Evolutionary conservation across 1,284 basidiomycete genomes (phyloP), one percentile per base, ranked within the genome.

Genomic region (Xanthoconium separans): DNA sequence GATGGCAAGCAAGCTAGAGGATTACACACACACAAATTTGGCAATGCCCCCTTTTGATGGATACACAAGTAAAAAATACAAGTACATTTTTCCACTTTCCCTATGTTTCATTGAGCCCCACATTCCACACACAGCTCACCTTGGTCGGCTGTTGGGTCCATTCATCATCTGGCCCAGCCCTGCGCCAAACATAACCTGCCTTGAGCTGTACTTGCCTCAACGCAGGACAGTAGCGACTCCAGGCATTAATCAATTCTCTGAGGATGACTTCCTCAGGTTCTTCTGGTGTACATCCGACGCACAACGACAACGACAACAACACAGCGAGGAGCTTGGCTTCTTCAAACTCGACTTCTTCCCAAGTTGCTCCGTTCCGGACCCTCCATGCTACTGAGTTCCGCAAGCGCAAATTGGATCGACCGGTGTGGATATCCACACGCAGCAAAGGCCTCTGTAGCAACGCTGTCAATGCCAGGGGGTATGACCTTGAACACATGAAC

Each of bases 101-200:
- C 56, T 34, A 65, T 2, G 45, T 43, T 1, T 59, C 56, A n/a
- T 66, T 64, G 24, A 62, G 60, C 4, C 65, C 62, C 1, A 50
- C 53, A 29, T 65, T 53, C 30, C 55, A 46, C 29, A 44, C 20
- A 10, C 58, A 43, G 37, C 11, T 55, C 20, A 61, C 53, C 39
- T 48, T 52, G 18, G 45, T 54, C 9, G 39, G 20, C 4, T 64
- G 60, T 29, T 55, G 58, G 2, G 57, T 52, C 63, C 63, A 65
- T 2, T 37, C 59, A 27, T 65, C 63, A 9, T 50, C 40, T 20
- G 53, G 46, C 18, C 53, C 51, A 0, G 68, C 55, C n/a, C 65
- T 63, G 6, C 68, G 63, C 68, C 68, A 66, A 4, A 66, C 63
- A 47, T 63, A 64, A 5, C 68, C 65, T 4, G 63, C 60, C 61